These are phyloP conservation scores for Chrysoporthe cubensis DNA, from an alignment of 2,329 filamentous ascomycete genomes.

Conservation along the genomic window DNA sequence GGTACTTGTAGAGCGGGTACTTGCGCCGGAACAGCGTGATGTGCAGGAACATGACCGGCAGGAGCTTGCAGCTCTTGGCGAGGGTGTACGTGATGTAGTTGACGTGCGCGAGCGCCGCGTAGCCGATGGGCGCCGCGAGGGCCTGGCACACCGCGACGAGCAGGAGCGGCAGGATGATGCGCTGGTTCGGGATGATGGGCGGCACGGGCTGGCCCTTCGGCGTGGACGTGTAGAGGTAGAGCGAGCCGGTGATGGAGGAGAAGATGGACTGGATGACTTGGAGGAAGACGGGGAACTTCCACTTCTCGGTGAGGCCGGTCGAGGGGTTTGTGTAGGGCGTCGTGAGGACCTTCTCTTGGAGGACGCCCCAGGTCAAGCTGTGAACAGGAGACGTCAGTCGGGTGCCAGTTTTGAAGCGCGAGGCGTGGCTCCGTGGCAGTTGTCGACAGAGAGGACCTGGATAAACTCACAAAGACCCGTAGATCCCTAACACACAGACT, in stretches of 20 bases:
- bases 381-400: constrained; percentile 7
- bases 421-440: background rate
- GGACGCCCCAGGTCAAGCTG: constrained; percentile 91
- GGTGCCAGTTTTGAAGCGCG: background rate
- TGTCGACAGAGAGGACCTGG: background rate
- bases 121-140: constrained; percentile 93
- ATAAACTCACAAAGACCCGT: constrained; percentile 83
- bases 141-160: constrained; percentile 87
- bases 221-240: constrained; percentile 76
- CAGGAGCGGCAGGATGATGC: constrained; percentile 77
- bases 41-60: constrained; percentile 98
- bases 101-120: constrained; percentile 88
- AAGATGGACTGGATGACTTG: constrained; percentile 95
- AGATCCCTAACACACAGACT: constrained; percentile 92
- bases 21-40: constrained; percentile 85
- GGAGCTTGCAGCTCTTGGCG: constrained; percentile 95
- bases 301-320: constrained; percentile 68
- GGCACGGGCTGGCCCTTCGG: constrained; percentile 52
- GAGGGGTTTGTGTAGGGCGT: constrained; percentile 73
- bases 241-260: constrained; percentile 77
- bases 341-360: constrained; percentile 97
- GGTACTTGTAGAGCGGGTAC: constrained; percentile 96
- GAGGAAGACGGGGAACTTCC: constrained; percentile 92
- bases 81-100: constrained; percentile 98
- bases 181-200: constrained; percentile 75